Evolutionary conservation across 495 filamentous ascomycete genomes (phyloP), one percentile per base, ranked within the genome.

Genomic region (Cladorrhinum samala): DNA sequence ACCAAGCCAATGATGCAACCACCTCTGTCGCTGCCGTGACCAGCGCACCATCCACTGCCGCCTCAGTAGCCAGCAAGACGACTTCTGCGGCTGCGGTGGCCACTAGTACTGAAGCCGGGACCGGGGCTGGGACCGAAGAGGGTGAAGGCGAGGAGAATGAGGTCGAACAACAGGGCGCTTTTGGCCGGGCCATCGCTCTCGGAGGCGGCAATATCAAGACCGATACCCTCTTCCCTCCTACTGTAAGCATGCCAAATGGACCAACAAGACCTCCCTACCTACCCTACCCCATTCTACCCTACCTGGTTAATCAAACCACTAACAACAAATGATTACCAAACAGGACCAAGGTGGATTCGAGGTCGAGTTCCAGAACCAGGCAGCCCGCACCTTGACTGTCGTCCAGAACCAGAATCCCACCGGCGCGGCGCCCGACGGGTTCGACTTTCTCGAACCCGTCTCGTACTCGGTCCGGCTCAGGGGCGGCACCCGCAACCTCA

Each of bases 331-430:
- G n/a, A n/a, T n/a, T n/a, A n/a, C n/a, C n/a, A n/a, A n/a, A n/a
- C 24, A 72, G 68, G 37, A 52, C 36, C 58, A 56, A 51, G 69
- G 70, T 18, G 27, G 41, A 25, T 61, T 73, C 50, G 70, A 73
- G 36, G 59, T 70, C 53, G 67, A 72, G 48, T 68, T 72, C 60
- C 61, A 69, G 50, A 67, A 65, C 49, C 33, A 53, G 9, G 16
- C 57, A 8, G 57, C 40, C 25, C 57, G 64, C 18, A 51, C 52
- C 20, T 40, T 72, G 6, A 59, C 59, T 37, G 69, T 74, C 43
- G 64, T 59, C 44, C 66, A 72, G 41, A 70, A 71, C 58, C 50
- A 43, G 18, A 66, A 33, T 6, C 27, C 59, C 38, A 68, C 71
- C 13, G 63, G 58, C 9, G 20, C 62, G 0, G 24, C 71, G 0